Evolutionary conservation across 2,329 filamentous ascomycete species (phyloP).

Genomic region (Colletotrichum nymphaeae): DNA sequence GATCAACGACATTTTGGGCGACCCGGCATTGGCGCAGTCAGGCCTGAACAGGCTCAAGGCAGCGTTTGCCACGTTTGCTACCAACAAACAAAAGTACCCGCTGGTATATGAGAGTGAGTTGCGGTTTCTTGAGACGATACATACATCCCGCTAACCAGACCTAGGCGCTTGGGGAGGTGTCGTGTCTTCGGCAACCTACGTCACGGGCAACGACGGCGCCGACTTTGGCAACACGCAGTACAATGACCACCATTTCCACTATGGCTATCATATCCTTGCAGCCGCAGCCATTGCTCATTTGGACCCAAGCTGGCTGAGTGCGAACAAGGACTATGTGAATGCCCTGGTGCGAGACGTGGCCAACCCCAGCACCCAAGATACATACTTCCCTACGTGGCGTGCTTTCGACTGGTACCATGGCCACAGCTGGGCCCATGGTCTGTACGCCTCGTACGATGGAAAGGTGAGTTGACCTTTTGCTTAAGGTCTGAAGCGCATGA

Average conservation of each 20-base stretch:
- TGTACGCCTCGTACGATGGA: conserved; percentile 77
- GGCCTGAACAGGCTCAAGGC: conserved; percentile 72
- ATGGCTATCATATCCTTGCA: conserved; percentile 90
- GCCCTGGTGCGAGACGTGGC: conserved; percentile 84
- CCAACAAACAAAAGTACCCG: conserved; percentile 75
- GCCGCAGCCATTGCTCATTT: conserved; percentile 86
- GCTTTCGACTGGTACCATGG: conserved; percentile 95
- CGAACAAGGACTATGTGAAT: conserved; percentile 85
- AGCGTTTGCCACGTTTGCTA: conserved; percentile 73
- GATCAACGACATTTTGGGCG: conserved; percentile 70
- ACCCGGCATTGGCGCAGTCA: conserved; percentile 65
- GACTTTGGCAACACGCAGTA: conserved; percentile 95
- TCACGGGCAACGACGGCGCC: conserved; percentile 72
- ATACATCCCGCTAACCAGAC: background rate
- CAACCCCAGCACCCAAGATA: conserved; percentile 78
- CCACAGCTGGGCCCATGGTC: conserved; percentile 90
- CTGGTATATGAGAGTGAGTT: conserved; percentile 72
- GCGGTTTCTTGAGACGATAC: background rate
- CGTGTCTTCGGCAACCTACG: conserved; percentile 80
- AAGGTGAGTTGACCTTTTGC: conserved; percentile 58
- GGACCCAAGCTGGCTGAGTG: conserved; percentile 78
- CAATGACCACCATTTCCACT: conserved; percentile 82
- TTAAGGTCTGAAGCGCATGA: no score
- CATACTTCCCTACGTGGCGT: conserved; percentile 83
- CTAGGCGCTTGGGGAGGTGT: conserved; percentile 80